Percentiles rank a stretch among this genome's conserved stretches.
Conservation (phyloP, 1,139 yeast species). For the Sugiyamaella novakii region DNA sequence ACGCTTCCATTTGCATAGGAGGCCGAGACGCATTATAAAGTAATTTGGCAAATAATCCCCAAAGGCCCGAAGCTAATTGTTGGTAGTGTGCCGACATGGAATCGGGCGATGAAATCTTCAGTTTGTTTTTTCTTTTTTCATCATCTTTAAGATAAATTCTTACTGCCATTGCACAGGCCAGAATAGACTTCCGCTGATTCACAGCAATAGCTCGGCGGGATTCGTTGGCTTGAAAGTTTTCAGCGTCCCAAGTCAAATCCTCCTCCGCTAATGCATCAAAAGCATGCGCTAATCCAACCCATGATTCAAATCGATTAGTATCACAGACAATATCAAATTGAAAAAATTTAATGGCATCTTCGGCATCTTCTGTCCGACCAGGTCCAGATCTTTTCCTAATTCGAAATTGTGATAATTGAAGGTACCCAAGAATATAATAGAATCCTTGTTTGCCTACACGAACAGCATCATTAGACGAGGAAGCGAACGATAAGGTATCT, state of each 20-base stretch:
- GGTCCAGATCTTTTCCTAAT: slow-evolving; percentile 71
- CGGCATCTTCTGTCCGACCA: slow-evolving; percentile 79
- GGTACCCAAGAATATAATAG: slow-evolving; percentile 71
- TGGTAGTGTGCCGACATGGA: slow-evolving; percentile 32
- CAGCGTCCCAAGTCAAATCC: slow-evolving; percentile 89
- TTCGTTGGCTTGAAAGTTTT: slow-evolving; percentile 67
- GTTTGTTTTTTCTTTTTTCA: slow-evolving; percentile 26
- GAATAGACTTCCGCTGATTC: slow-evolving; percentile 66
- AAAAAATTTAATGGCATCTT: slow-evolving; percentile 66
- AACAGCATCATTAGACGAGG: slow-evolving; percentile 38
- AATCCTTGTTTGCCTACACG: slow-evolving; percentile 56
- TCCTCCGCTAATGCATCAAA: slow-evolving; percentile 82
- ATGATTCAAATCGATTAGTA: slow-evolving; percentile 73
- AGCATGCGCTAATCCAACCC: slow-evolving; percentile 84
- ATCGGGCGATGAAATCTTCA: neutral
- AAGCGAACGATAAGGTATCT: slow-evolving; percentile 45
- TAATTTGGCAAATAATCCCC: slow-evolving; percentile 62
- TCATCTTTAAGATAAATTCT: slow-evolving; percentile 47
- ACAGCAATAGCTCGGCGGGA: slow-evolving; percentile 64
- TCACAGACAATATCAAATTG: slow-evolving; percentile 68
- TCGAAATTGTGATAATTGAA: slow-evolving; percentile 65
- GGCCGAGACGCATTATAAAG: slow-evolving; percentile 56
- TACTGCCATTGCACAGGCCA: slow-evolving; percentile 80
- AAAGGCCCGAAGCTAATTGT: slow-evolving; percentile 50
- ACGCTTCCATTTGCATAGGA: slow-evolving; percentile 62